phyloP scores from a whole-genome alignment of 2,329 filamentous ascomycete genomes.

The Fusarium heterosporum region DNA sequence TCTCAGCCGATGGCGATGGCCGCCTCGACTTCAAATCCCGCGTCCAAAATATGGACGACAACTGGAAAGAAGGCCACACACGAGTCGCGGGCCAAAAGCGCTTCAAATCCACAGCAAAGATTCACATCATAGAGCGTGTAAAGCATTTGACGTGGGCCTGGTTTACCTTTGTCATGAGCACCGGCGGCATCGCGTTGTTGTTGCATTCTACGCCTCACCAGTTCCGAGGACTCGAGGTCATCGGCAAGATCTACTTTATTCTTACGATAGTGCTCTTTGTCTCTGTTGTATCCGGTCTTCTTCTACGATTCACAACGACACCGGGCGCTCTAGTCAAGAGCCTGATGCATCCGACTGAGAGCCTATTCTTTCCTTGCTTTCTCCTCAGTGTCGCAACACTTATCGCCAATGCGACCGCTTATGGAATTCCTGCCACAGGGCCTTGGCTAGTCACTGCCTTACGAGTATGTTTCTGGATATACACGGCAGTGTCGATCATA shows the following conservation, averaged over 20 bases:
- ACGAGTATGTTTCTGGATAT: conserved; percentile 64
- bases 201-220: conserved; percentile 55
- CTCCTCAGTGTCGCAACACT: conserved; percentile 74
- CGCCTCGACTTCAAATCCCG: conserved; percentile 33
- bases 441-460: conserved; percentile 62
- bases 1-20: conserved; percentile 7
- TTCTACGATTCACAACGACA: conserved; percentile 67
- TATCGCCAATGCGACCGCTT: conserved; percentile 73
- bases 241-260: conserved; percentile 62
- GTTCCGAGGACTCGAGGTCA: conserved; percentile 59
- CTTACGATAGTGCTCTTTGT: conserved; percentile 63
- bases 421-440: conserved; percentile 63
- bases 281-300: conserved; percentile 63
- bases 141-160: conserved; percentile 49
- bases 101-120: conserved; percentile 25
- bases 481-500: conserved; percentile 53
- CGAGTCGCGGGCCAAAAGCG: conserved; percentile 42
- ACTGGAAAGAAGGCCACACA: conserved; percentile 47
- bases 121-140: conserved; percentile 40
- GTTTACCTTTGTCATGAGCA: conserved; percentile 52
- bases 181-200: conserved; percentile 49
- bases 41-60: conserved; percentile 40
- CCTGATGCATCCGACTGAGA: conserved; percentile 63
- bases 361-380: conserved; percentile 71
- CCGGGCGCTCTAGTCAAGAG: conserved; percentile 66